Percentiles rank a stretch among this genome's conserved stretches.
Conservation (phyloP, 768 basidiomycete species). For the Daedaleopsis nitida region DNA sequence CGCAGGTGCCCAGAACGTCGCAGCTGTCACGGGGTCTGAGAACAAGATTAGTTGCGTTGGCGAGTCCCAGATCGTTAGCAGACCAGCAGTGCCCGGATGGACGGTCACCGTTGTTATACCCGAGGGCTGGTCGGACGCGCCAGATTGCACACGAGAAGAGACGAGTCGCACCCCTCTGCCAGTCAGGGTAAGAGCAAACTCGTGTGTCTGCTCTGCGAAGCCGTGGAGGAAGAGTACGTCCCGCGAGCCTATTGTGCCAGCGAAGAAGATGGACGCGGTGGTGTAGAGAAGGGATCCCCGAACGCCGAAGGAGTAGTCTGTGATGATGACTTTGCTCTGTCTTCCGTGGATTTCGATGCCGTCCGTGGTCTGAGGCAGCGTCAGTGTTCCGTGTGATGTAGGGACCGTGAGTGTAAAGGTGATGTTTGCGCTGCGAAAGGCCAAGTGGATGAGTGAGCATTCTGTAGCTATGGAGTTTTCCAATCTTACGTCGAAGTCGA, state of each 20-base stretch:
- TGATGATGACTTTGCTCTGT: conserved; percentile 72
- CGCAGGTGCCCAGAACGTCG: conserved; percentile 77
- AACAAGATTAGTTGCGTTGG: conserved; percentile 69
- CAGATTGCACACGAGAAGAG: conserved; percentile 29
- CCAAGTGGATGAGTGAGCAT: not conserved
- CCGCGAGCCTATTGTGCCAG: conserved; percentile 45
- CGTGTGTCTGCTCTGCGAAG: conserved; percentile 36
- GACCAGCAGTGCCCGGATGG: conserved; percentile 55
- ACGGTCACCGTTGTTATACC: conserved; percentile 50
- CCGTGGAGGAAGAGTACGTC: conserved; percentile 46
- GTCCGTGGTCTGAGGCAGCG: conserved; percentile 56
- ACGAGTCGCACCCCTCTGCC: conserved; percentile 18
- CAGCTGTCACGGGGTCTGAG: conserved; percentile 65
- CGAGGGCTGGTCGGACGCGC: not conserved
- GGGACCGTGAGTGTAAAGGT: conserved; percentile 64
- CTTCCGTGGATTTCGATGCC: conserved; percentile 65
- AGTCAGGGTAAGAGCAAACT: conserved; percentile 33
- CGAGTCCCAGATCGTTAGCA: conserved; percentile 69
- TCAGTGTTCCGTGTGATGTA: conserved; percentile 52
- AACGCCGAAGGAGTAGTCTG: conserved; percentile 70
- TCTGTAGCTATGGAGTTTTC: not conserved
- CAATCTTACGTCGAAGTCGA: conserved; percentile 64
- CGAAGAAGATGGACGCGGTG: conserved; percentile 73
- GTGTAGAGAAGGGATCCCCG: conserved; percentile 61
- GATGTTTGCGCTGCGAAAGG: conserved; percentile 41